Evolutionary conservation across 768 basidiomycete species (phyloP), one percentile per base, ranked within the genome.

Genomic region (Chalciporus sphaerocephalus): DNA sequence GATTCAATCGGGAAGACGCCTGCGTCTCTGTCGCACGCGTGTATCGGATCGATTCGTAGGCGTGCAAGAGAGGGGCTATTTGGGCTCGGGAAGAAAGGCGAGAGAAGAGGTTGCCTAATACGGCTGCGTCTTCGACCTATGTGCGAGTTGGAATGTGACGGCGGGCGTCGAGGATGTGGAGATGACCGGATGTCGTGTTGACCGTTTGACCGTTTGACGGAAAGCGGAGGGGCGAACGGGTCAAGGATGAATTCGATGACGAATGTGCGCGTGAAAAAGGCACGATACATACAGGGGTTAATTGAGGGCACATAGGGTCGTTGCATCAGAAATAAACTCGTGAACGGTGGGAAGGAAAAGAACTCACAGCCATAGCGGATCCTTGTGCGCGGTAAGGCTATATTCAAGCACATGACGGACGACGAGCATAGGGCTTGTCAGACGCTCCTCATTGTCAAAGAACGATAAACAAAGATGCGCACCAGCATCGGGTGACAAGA

Each of bases 401-500:
- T 17, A 35, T 21, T 22, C 30, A n/a, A 20, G 8, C 8, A 25
- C 3, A 16, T 47, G n/a, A n/a, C 11, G 48, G 30, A 39, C 6
- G 28, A 38, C 13, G n/a, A n/a, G 5, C 24, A 11, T 25, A 11
- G 11, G n/a, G 4, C n/a, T 2, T 15, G 23, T 46, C 11, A 35
- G 44, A 10, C 16, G n/a, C 28, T 15, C 12, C 15, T 10, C 11
- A 22, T 45, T 23, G 3, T 23, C 27, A 24, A 11, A 1, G 22
- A 33, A 15, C 9, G 5, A 17, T 20, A 36, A 13, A 4, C 1
- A 20, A 5, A 17, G n/a, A 6, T 28, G 22, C 66, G 32, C 41
- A 68, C 64, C 22, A 79, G 64, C 74, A 80, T 80, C 2, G 80
- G 74, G 56, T 81, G 80, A 38, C 77, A 78, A 0, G 78, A 69